A percentile compares a stretch with the other conserved stretches of the same genome.
phyloP scores from a whole-genome alignment of 768 basidiomycete species.

The Rhodosporidiobolus odoratus region DNA sequence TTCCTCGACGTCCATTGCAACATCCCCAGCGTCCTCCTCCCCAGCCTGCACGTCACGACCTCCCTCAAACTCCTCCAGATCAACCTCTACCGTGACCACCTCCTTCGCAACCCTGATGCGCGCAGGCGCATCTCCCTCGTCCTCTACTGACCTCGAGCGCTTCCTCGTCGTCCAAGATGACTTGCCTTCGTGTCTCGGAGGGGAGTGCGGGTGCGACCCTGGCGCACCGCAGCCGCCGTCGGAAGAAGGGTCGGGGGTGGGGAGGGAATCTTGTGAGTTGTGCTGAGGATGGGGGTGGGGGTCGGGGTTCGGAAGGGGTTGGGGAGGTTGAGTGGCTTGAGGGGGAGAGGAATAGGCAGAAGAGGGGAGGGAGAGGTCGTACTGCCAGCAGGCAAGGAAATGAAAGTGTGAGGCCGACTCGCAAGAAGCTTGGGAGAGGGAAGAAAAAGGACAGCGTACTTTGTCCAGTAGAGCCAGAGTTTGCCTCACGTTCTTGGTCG shows the following conservation, averaged over 20 bases:
- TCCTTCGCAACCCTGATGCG: neutral
- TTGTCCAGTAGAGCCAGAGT: too few relatives aligned
- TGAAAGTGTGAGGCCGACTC: neutral
- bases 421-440: neutral
- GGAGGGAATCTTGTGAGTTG: slow-evolving; percentile 20
- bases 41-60: neutral
- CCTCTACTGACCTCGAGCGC: neutral
- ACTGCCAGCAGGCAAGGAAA: too few relatives aligned
- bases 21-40: neutral
- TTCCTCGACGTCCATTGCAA: neutral
- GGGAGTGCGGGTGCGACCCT: neutral
- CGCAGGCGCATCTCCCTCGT: neutral
- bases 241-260: slow-evolving; percentile 3
- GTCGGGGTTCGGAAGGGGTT: neutral
- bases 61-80: neutral
- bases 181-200: neutral
- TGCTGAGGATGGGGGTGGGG: neutral
- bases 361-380: neutral
- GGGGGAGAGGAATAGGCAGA: neutral
- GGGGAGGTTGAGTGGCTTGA: neutral
- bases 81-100: neutral
- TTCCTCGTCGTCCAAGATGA: slow-evolving; percentile 4
- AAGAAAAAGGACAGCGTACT: neutral
- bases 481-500: too few relatives aligned
- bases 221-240: neutral